phyloP scores from a whole-genome alignment of 139 green algal genomes.

The Picochlorum sp. region DNA sequence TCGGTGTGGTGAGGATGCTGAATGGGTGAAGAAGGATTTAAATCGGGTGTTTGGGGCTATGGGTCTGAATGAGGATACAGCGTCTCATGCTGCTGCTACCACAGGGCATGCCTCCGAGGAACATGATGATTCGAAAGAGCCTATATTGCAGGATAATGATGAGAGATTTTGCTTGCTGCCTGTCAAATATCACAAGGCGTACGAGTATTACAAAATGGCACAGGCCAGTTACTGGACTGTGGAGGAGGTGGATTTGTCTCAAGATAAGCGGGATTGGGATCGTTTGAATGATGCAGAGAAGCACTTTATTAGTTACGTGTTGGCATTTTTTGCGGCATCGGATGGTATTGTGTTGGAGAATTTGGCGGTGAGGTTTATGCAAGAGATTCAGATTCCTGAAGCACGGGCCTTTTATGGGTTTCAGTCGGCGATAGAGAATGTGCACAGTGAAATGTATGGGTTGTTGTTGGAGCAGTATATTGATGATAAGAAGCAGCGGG shows the following conservation, averaged over 20 bases:
- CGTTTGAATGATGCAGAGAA: conserved; percentile 51
- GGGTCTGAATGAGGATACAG: background rate
- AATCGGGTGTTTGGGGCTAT: background rate
- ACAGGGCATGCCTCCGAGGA: background rate
- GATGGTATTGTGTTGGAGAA: conserved; percentile 89
- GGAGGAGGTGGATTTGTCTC: conserved; percentile 68
- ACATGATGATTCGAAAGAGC: conserved; percentile 12
- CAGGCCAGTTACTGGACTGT: conserved; percentile 68
- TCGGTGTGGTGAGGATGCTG: background rate
- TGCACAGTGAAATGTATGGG: conserved; percentile 75
- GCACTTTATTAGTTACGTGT: conserved; percentile 74
- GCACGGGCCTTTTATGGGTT: conserved; percentile 79
- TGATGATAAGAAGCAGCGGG: conserved; percentile 34
- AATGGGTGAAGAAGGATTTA: background rate
- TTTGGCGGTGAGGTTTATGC: conserved; percentile 72
- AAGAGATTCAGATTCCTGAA: conserved; percentile 76
- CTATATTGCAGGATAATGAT: conserved; percentile 20
- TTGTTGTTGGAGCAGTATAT: conserved; percentile 67
- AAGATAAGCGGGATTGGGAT: conserved; percentile 58
- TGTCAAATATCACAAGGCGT: conserved; percentile 36
- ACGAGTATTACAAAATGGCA: conserved; percentile 68
- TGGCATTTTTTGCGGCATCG: conserved; percentile 83
- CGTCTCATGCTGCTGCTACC: background rate
- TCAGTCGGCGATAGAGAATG: conserved; percentile 83
- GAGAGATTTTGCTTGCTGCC: conserved; percentile 33